Evolutionary conservation across 2,329 filamentous ascomycete species (phyloP).

Genomic region (Cryphonectria naterciae): DNA sequence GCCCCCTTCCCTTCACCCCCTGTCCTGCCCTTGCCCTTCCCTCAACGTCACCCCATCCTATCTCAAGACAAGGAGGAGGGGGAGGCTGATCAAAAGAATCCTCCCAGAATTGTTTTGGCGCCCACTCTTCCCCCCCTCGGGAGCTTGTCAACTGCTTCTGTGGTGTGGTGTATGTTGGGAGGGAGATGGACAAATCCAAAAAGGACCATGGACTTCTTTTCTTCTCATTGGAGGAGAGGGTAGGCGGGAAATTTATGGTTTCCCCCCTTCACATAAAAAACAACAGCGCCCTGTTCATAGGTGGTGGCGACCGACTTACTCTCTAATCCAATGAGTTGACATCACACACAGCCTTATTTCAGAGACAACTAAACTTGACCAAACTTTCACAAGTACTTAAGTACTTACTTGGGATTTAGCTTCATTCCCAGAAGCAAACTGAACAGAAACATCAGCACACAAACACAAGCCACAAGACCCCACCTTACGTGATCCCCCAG

Average conservation of each 20-base stretch:
- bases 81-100: not conserved
- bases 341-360: not conserved
- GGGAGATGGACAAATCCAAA: not conserved
- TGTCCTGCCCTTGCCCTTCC: not conserved
- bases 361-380: not conserved
- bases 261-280: not conserved
- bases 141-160: not conserved
- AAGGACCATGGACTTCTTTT: not conserved
- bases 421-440: not conserved
- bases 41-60: constrained; percentile 6
- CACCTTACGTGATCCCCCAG: not conserved
- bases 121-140: not conserved
- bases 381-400: not conserved
- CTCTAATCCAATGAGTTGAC: not conserved
- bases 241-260: not conserved
- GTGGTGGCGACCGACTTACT: not conserved
- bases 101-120: not conserved
- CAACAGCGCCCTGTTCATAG: not conserved
- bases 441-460: not conserved
- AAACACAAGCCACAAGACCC: not conserved
- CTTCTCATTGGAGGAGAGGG: not conserved
- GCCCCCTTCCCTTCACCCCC: not conserved
- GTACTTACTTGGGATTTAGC: not conserved
- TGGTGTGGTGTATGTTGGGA: not conserved
- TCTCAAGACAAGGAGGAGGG: not conserved